Evolutionary conservation across 164 flowering plant species (phyloP), one percentile per base, ranked within the genome.

Genomic region (Litsea cubeba): DNA sequence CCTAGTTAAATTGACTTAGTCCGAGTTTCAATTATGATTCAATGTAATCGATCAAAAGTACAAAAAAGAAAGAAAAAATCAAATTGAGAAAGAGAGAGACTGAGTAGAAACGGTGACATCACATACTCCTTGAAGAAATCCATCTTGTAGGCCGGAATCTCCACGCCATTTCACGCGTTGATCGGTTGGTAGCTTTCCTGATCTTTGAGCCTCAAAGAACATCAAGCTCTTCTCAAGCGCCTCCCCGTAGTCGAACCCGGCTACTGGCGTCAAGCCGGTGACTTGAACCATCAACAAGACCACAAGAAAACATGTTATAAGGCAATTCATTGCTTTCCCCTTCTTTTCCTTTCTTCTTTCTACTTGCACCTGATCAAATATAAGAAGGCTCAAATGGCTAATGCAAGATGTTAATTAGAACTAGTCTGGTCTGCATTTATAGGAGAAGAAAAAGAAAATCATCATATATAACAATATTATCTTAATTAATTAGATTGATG

Each of bases 151-250:
- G 3, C 84, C 95, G 1, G 98, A 91, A 76, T 93, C 82, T 0
- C 87, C 87, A 0, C 98, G 87, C 98, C 98, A 93, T 20, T 84
- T 83, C 62, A 90, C 85, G 1, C 89, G 79, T 60, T 84, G 87
- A 62, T 76, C 63, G 0, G 71, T 12, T 0, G 94, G 95, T 0
- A 93, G 83, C 69, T 87, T 85, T 0, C 98, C 98, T 0, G 98
- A 91, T 73, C 95, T 81, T 68, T 91, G 98, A 2, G 95, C 97
- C 76, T 93, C 97, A 1, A 88, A 88, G 74, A 87, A 93, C 85
- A 86, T 2, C 76, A 93, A 84, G 57, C 84, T 88, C 80, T 87
- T 89, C 64, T 83, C 85, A 0, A 90, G 85, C 2, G 97, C 97
- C 54, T 84, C 87, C 0, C 81, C 85, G 60, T 93, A 91, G 78